A percentile compares a stretch with the other conserved stretches of the same genome.
Evolutionary conservation across 495 filamentous ascomycete species (phyloP).

Genomic region (Parmelia sp.): DNA sequence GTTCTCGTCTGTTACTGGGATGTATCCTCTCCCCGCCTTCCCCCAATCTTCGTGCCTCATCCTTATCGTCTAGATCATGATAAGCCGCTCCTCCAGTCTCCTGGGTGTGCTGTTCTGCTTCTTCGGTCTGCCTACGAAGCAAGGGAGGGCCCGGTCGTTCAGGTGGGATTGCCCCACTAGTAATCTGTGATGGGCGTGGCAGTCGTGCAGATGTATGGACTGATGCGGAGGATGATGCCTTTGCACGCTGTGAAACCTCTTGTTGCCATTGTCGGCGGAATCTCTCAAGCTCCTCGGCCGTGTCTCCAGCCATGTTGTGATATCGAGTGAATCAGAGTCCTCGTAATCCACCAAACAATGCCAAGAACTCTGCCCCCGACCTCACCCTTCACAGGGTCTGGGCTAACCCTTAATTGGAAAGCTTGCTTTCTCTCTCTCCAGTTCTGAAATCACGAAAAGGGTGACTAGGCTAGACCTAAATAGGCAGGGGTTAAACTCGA

Average conservation of each 20-base stretch:
- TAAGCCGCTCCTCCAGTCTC: constrained; percentile 39
- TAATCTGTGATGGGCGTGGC: constrained; percentile 25
- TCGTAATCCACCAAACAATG: neutral
- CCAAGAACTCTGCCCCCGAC: too few species aligned
- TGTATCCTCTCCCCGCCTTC: constrained; percentile 29
- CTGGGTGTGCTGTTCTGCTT: constrained; percentile 39
- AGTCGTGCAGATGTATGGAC: constrained; percentile 27
- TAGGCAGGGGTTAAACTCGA: too few species aligned
- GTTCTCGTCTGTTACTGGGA: constrained; percentile 41
- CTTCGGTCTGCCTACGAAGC: constrained; percentile 31
- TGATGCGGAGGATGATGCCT: constrained; percentile 23
- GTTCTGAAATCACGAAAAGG: too few species aligned
- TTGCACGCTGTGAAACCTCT: constrained; percentile 60
- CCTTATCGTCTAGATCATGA: constrained; percentile 40
- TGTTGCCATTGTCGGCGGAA: constrained; percentile 80
- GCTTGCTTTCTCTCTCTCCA: too few species aligned
- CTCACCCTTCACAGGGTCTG: too few species aligned
- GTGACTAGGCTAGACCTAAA: too few species aligned
- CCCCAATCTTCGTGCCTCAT: constrained; percentile 38
- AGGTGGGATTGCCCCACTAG: constrained; percentile 22
- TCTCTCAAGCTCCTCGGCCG: constrained; percentile 65
- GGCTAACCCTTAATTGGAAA: too few species aligned
- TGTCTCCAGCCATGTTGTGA: constrained; percentile 37
- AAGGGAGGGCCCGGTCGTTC: constrained; percentile 32
- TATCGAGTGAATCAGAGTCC: neutral